Base-by-base conservation (phyloP, 2,329 filamentous ascomycete species). In the Chalaropsis thielavioides region DNA sequence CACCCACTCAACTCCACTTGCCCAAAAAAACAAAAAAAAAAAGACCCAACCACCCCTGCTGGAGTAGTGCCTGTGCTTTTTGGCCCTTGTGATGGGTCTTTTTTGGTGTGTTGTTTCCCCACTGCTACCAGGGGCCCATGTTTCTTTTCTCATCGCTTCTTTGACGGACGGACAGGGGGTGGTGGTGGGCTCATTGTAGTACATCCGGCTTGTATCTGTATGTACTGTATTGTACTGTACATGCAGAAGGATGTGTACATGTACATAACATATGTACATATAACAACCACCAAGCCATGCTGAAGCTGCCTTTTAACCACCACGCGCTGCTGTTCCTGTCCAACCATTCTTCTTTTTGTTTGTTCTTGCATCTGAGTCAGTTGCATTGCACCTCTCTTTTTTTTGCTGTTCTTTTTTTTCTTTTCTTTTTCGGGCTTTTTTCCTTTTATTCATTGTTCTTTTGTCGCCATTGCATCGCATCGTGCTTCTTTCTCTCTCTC, bases 81-180 rank as follows among this genome's bases (percentile, higher is more conserved):
- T 58, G 54, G 54, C 24, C 54, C 54, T 35, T 58, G 54, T 35
- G 24, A 58, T n/a, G 54, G 54, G 27, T 58, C 27, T 58, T 58
- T 58, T 58, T 58, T 58, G 54, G 54, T 35, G 54, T 58, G 54
- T 38, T 58, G 54, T 58, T 58, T 58, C 54, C 54, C 46, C 46
- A 24, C 15, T 58, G 43, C 2, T 17, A 2, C 43, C 3, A 58
- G 24, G 27, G 24, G 13, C 27, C 54, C 27, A 8, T 35, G 54
- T 38, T 38, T 8, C 35, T 38, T 38, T 38, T 8, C 35, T 38
- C 35, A 38, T 38, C 19, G 15, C 46, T 51, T 51, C 19, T 51
- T 13, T 19, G 46, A 24, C 27, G 46, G 46, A 24, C 46, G 7
- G 46, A 51, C 46, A 51, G 24, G 46, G 19, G 46, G 46, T 17